Base-by-base conservation (phyloP, 164 flowering plant genomes). In the Paratinospora sagittata region DNA sequence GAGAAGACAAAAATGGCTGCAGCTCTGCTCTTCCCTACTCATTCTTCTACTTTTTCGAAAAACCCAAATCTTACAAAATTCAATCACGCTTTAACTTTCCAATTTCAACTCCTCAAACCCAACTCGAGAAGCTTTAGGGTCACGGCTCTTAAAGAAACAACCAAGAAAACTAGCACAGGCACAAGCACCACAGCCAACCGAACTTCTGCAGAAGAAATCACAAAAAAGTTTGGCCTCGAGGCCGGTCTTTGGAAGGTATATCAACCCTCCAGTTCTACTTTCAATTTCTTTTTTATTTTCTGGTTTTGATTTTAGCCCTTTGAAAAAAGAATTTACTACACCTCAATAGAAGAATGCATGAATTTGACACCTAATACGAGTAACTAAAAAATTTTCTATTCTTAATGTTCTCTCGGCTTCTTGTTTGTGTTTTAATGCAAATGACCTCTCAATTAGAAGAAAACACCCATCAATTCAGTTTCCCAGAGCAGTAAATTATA, bases 211-310 rank as follows among this genome's bases (percentile, higher is more conserved):
- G 97, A 95, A 63, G 94, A 90, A 62, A 27, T 92, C 70, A 89
- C 98, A 1, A 79, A 91, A 79, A 95, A 92, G 71, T 92, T 81
- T 74, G 99, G 99, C 36, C 97, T 95, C 57, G 99, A 95, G 83
- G 97, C 88, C 68, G 99, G 97, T 66, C 90, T 95, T 3, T 95
- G 97, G 97, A 88, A 95, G 99, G 99, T 90, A 73, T 23, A 14
- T 10, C 16, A 39, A 26, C 9, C 9, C 14, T 45, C 60, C 49
- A 43, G 9, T 10, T 23, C 58, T 33, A n/a, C n/a, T n/a, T n/a
- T n/a, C n/a, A n/a, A n/a, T n/a, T n/a, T n/a, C n/a, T n/a, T n/a
- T 55, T 60, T 55, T 66, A 27, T 27, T 27, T 49, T 16, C 45
- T n/a, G 41, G 3, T 65, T 33, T 36, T 16, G 3, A 24, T 65